A percentile compares a stretch with the other conserved stretches of the same genome.
These are phyloP conservation scores for Rubus parviflorus DNA, from an alignment of 306 rosid species.

Conservation along the genomic window DNA sequence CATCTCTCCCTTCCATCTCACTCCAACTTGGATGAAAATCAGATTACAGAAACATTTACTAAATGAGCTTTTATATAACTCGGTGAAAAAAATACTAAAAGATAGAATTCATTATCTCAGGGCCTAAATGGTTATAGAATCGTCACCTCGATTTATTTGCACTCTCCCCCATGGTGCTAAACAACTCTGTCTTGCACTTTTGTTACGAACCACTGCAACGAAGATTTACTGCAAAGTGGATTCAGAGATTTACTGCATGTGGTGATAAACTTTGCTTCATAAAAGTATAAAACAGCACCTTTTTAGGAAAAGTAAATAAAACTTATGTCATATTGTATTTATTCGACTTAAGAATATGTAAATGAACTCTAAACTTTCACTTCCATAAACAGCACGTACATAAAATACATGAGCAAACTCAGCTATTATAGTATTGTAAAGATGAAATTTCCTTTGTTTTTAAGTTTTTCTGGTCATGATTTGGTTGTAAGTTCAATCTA, in stretches of 20 bases:
- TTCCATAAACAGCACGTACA: background rate
- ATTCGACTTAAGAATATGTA: background rate
- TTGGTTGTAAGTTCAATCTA: no score
- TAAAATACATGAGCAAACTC: background rate
- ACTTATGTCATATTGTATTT: background rate
- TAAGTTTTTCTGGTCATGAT: no score
- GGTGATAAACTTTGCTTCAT: constrained; percentile 1
- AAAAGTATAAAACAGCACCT: background rate
- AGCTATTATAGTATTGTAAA: background rate
- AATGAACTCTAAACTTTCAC: background rate
- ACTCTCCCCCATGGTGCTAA: constrained; percentile 62
- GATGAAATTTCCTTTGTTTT: no score
- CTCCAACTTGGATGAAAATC: background rate
- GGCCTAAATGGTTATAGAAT: background rate
- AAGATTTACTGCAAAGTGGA: constrained; percentile 54
- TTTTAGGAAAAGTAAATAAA: background rate
- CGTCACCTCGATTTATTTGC: constrained; percentile 76
- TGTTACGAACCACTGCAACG: constrained; percentile 73
- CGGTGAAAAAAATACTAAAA: background rate
- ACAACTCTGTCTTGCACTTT: constrained; percentile 72
- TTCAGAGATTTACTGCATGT: constrained; percentile 5
- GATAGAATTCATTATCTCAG: no score
- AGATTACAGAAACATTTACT: no score
- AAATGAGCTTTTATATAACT: no score
- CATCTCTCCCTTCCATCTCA: background rate